phyloP scores from a whole-genome alignment of 2,329 filamentous ascomycete species.

The Cladosporium austrohemisphaericum region DNA sequence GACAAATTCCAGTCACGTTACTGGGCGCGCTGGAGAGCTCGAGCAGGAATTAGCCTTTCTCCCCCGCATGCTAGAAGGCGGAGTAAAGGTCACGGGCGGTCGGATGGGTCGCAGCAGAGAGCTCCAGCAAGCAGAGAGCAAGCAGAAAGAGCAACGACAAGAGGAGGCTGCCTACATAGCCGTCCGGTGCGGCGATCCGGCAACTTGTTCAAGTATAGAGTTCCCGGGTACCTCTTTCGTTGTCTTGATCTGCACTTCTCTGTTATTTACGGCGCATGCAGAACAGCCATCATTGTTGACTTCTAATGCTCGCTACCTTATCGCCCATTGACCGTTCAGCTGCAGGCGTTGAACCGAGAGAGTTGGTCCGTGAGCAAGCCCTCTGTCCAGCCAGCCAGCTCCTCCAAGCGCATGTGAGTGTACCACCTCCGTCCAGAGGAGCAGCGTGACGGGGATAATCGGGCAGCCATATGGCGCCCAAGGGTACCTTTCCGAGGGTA shows the following conservation, averaged over 20 bases:
- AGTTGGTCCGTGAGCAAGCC: neutral
- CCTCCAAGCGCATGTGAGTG: slow-evolving; percentile 8
- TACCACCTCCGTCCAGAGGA: neutral
- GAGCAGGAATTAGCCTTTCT: slow-evolving; percentile 1
- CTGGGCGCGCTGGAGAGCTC: slow-evolving; percentile 1
- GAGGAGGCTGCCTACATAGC: neutral
- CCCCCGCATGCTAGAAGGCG: slow-evolving; percentile 10
- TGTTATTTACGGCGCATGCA: neutral
- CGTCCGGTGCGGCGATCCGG: slow-evolving; percentile 2
- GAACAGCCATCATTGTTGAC: neutral
- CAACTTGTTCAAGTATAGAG: neutral
- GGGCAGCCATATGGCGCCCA: neutral
- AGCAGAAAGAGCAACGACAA: neutral
- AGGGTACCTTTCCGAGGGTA: slow-evolving; percentile 15
- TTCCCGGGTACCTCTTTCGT: neutral
- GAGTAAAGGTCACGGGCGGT: slow-evolving; percentile 8
- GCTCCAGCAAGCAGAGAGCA: neutral
- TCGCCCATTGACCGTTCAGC: slow-evolving; percentile 1
- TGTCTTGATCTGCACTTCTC: neutral
- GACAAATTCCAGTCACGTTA: slow-evolving; percentile 7
- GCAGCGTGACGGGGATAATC: slow-evolving; percentile 12
- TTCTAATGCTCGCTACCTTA: neutral
- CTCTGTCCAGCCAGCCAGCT: neutral
- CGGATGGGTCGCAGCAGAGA: slow-evolving; percentile 3
- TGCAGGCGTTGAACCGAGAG: slow-evolving; percentile 9